Evolutionary conservation across 2,329 filamentous ascomycete species (phyloP), one percentile per base, ranked within the genome.

Genomic region (Metarhizium anisopliae): DNA sequence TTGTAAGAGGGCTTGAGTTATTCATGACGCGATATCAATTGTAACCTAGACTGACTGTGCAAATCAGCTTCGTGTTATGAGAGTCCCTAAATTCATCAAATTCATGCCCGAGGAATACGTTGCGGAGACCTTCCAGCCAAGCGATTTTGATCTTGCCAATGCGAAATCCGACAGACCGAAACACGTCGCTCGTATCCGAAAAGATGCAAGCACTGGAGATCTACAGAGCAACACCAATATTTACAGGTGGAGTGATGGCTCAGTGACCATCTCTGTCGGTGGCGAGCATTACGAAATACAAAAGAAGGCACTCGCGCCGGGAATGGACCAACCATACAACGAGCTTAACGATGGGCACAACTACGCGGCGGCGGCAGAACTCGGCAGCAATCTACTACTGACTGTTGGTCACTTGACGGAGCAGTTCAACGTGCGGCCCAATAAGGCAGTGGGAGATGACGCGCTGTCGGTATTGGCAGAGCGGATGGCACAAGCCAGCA

Each of bases 181-280:
- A 64, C 82, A 83, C 42, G 85, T 86, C 2, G 78, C 89, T 51
- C 84, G 88, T 58, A 89, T 85, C 71, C 83, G 86, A 54, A 82
- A 80, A 64, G 84, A 89, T 56, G 77, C 83, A 10, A 78, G 77
- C n/a, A 86, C 83, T 1, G 79, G 80, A 51, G 74, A 83, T 59
- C 75, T 91, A 13, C 82, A 87, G 66, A 91, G 87, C 65, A 93
- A 93, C 66, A 82, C 89, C 2, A 81, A 85, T 59, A 74, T 93
- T 35, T 82, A 89, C 65, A 81, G 82, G 62, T 93, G 89, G 89
- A 90, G 85, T 59, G 89, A 93, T 65, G 89, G 89, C 32, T 90
- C 86, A 4, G 74, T 89, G 16, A 91, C 87, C 11, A 74, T 93
- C 29, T 82, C 86, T n/a, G 77, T 92, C 29, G 89, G 87, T 14